Conservation (phyloP, 805 yeast genomes). For the Martiniozyma abietophila region DNA sequence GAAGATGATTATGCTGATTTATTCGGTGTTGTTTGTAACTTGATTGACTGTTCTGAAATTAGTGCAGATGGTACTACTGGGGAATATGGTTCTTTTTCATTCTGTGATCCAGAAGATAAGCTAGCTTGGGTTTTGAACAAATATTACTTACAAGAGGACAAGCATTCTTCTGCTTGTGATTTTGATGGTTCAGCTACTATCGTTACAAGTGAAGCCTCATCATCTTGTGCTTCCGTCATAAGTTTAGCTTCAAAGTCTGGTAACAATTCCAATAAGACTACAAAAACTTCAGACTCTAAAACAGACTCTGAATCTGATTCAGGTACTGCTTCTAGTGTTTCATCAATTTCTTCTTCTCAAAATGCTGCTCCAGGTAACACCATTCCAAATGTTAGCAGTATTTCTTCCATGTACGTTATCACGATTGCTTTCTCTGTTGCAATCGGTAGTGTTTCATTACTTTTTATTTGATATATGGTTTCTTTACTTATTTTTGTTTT, state of each 20-base stretch:
- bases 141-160: slow-evolving; percentile 45
- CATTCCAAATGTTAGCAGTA: slow-evolving; percentile 13
- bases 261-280: slow-evolving; percentile 17
- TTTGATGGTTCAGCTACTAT: slow-evolving; percentile 64
- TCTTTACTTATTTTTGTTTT: background rate
- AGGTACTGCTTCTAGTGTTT: slow-evolving; percentile 23
- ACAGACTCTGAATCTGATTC: slow-evolving; percentile 17
- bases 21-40: slow-evolving; percentile 49
- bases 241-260: slow-evolving; percentile 15
- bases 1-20: slow-evolving; percentile 49
- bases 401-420: slow-evolving; percentile 19
- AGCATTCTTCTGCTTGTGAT: slow-evolving; percentile 48
- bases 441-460: slow-evolving; percentile 7
- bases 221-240: slow-evolving; percentile 41
- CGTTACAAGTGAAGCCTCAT: slow-evolving; percentile 29
- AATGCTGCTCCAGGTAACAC: slow-evolving; percentile 8
- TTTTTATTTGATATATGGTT: slow-evolving; percentile 1
- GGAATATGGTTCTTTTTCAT: slow-evolving; percentile 62
- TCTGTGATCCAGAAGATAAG: slow-evolving; percentile 63
- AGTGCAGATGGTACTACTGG: slow-evolving; percentile 55
- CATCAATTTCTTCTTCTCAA: slow-evolving; percentile 10
- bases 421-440: slow-evolving; percentile 7
- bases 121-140: slow-evolving; percentile 57
- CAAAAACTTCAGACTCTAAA: slow-evolving; percentile 13
- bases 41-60: slow-evolving; percentile 53